Evolutionary conservation across 2,329 filamentous ascomycete genomes (phyloP).

Genomic region (Grosmannia clavigera): DNA sequence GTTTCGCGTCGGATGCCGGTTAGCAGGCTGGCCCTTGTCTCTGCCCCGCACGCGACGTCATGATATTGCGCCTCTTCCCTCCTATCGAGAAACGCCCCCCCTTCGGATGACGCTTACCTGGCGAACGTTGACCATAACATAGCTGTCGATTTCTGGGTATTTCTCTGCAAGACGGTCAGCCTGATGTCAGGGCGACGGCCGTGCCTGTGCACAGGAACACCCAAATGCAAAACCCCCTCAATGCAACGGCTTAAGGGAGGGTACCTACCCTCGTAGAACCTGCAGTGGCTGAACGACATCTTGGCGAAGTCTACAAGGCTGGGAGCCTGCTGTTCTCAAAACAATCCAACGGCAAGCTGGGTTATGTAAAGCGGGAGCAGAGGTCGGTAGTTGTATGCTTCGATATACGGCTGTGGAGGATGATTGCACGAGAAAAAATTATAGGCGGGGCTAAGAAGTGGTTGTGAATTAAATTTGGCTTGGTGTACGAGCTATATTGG

Average conservation of each 20-base stretch:
- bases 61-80: background rate
- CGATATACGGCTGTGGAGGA: background rate
- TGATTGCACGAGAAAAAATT: background rate
- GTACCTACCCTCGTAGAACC: slow-evolving; percentile 23
- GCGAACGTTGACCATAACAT: slow-evolving; percentile 93
- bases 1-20: slow-evolving; percentile 3
- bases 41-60: background rate
- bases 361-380: background rate
- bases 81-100: background rate
- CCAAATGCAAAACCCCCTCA: slow-evolving; percentile 10
- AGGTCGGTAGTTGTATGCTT: background rate
- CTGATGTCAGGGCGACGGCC: background rate
- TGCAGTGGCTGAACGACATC: slow-evolving; percentile 27
- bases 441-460: slow-evolving; percentile 1
- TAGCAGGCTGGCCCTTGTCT: slow-evolving; percentile 9
- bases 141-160: slow-evolving; percentile 95
- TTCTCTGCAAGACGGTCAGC: slow-evolving; percentile 31
- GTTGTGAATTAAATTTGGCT: background rate
- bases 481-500: background rate
- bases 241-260: background rate
- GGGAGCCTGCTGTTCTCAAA: background rate
- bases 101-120: slow-evolving; percentile 46
- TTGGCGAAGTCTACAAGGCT: slow-evolving; percentile 16
- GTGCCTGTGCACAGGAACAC: background rate
- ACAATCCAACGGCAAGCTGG: background rate